Percentiles rank a stretch among this genome's conserved stretches.
Conservation (phyloP, 2,329 filamentous ascomycete genomes). For the Ceratocystis cacaofunesta region DNA sequence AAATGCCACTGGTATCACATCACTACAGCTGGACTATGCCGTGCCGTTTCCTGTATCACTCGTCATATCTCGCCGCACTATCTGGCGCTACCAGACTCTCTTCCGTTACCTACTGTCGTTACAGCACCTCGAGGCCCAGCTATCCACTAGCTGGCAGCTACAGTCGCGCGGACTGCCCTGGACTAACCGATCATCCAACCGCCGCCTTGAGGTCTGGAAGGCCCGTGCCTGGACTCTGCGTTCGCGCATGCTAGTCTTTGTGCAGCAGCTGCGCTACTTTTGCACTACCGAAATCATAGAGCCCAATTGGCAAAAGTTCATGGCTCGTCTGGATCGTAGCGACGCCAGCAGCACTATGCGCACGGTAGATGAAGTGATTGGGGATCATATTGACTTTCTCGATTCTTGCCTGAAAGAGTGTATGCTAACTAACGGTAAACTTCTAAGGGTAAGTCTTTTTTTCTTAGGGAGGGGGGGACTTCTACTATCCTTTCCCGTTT, state of each 20-base stretch:
- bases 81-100: conserved; percentile 91
- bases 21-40: conserved; percentile 81
- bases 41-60: conserved; percentile 92
- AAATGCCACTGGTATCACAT: conserved; percentile 79
- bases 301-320: conserved; percentile 88
- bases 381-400: conserved; percentile 95
- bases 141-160: conserved; percentile 79
- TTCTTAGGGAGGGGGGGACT: background rate
- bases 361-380: conserved; percentile 96
- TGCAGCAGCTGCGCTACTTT: conserved; percentile 92
- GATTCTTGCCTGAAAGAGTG: conserved; percentile 97
- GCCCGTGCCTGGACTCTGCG: conserved; percentile 79
- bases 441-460: conserved; percentile 54
- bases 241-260: conserved; percentile 89
- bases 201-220: conserved; percentile 78
- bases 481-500: background rate
- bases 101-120: conserved; percentile 88
- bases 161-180: conserved; percentile 70
- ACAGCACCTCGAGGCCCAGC: conserved; percentile 73
- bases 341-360: conserved; percentile 33
- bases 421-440: conserved; percentile 94
- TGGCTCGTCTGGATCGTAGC: conserved; percentile 62
- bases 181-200: conserved; percentile 63
- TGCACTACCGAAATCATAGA: conserved; percentile 96
- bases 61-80: conserved; percentile 87